Percentiles rank a stretch among this genome's conserved stretches.
These are phyloP conservation scores for Sclerotinia spermophila DNA, from an alignment of 2,329 filamentous ascomycete genomes.

Conservation along the genomic window DNA sequence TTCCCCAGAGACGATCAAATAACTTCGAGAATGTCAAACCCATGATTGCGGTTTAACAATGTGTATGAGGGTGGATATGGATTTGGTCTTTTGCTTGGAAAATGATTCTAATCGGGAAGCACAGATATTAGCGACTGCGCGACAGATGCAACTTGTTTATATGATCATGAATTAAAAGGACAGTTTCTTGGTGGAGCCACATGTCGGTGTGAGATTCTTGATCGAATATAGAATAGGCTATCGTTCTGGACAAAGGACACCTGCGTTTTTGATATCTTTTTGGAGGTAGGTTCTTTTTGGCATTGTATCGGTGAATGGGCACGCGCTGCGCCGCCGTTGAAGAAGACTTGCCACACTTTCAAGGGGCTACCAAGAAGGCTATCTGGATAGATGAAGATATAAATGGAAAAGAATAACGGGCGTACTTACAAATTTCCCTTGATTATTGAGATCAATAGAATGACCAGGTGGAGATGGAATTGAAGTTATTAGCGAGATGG, in stretches of 20 bases:
- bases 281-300: background rate
- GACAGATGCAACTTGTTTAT: conserved; percentile 23
- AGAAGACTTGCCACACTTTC: conserved; percentile 17
- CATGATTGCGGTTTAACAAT: conserved; percentile 67
- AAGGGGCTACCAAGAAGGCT: conserved; percentile 11
- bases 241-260: conserved; percentile 23
- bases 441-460: conserved; percentile 26
- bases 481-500: conserved; percentile 18
- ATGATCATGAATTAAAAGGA: conserved; percentile 25
- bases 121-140: conserved; percentile 22
- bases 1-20: conserved; percentile 94
- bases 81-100: conserved; percentile 34
- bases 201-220: conserved; percentile 21
- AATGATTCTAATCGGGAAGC: conserved; percentile 22
- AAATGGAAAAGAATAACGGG: conserved; percentile 12
- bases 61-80: conserved; percentile 34
- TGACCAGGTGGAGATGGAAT: conserved; percentile 34
- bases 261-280: conserved; percentile 1
- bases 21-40: conserved; percentile 97
- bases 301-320: conserved; percentile 19
- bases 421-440: conserved; percentile 30
- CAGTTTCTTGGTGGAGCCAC: conserved; percentile 28
- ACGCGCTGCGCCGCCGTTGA: conserved; percentile 15
- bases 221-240: conserved; percentile 27
- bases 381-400: background rate